Evolutionary conservation across 306 rosid genomes (phyloP).

Genomic region (Canavalia ensiformis): DNA sequence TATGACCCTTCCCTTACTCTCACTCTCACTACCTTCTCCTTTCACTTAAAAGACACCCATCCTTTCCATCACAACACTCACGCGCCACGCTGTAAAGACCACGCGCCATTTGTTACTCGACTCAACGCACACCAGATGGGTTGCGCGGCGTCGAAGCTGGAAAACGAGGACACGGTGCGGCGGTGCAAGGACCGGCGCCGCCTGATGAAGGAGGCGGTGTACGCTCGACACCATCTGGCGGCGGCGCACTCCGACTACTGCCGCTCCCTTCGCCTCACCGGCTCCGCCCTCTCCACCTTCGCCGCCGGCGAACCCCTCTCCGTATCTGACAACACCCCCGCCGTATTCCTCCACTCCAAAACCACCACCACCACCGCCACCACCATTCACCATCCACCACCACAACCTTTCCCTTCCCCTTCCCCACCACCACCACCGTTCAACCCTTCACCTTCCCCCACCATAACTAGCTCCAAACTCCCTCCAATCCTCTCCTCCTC

Average conservation of each 20-base stretch:
- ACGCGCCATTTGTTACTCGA: conserved; percentile 24
- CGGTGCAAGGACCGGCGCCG: conserved; percentile 98
- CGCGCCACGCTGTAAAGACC: background rate
- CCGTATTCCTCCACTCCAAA: conserved; percentile 74
- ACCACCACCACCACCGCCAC: conserved; percentile 38
- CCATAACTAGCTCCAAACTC: conserved; percentile 72
- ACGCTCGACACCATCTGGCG: conserved; percentile 90
- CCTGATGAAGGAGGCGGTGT: conserved; percentile 85
- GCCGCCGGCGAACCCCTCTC: conserved; percentile 80
- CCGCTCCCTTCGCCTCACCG: conserved; percentile 90
- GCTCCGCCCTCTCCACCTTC: conserved; percentile 79
- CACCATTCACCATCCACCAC: conserved; percentile 38
- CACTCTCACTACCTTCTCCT: background rate
- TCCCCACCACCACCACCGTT: conserved; percentile 54
- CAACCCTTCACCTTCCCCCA: conserved; percentile 59
- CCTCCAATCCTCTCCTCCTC: conserved; percentile 73
- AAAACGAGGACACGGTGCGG: conserved; percentile 90
- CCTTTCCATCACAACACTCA: background rate
- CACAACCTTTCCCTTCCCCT: conserved; percentile 57
- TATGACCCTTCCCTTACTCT: background rate
- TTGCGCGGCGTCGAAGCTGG: conserved; percentile 88
- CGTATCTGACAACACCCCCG: conserved; percentile 81
- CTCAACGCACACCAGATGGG: conserved; percentile 57
- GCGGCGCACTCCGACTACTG: conserved; percentile 96
- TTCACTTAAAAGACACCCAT: background rate